Percentiles rank a stretch among this genome's conserved stretches.
phyloP scores from a whole-genome alignment of 495 filamentous ascomycete species.

The Amphirosellinia nigrospora region DNA sequence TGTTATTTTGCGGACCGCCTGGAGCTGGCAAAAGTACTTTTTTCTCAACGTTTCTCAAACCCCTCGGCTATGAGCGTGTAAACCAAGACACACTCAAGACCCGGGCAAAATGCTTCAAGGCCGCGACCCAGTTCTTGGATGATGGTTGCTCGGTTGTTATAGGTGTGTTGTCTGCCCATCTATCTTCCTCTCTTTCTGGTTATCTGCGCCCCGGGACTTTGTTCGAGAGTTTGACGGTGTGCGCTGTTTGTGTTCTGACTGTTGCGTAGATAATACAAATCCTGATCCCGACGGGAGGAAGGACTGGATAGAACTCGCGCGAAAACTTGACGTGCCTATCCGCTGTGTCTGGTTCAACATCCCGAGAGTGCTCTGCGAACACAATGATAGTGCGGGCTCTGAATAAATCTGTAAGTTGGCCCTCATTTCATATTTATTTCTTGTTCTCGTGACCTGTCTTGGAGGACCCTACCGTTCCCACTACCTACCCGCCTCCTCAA shows the following conservation, averaged over 20 bases:
- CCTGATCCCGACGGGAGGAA: slow-evolving; percentile 74
- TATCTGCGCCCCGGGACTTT: background rate
- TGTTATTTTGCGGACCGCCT: slow-evolving; percentile 87
- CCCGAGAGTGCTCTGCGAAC: slow-evolving; percentile 73
- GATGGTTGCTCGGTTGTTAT: slow-evolving; percentile 73
- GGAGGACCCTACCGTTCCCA: too few relatives aligned
- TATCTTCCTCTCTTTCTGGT: background rate
- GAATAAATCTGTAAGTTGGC: slow-evolving; percentile 57
- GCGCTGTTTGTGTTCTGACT: background rate
- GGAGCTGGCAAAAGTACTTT: slow-evolving; percentile 92
- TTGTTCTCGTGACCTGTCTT: background rate
- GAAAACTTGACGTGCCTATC: slow-evolving; percentile 72
- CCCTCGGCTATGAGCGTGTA: slow-evolving; percentile 80
- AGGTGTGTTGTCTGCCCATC: slow-evolving; percentile 58
- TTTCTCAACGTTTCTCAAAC: slow-evolving; percentile 78
- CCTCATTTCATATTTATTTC: slow-evolving; percentile 20
- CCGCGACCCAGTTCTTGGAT: slow-evolving; percentile 67
- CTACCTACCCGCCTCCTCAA: background rate
- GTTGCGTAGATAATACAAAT: slow-evolving; percentile 84
- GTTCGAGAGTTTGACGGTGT: background rate
- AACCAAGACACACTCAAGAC: slow-evolving; percentile 91
- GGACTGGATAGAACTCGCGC: slow-evolving; percentile 77
- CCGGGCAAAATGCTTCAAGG: slow-evolving; percentile 80
- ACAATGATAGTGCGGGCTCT: slow-evolving; percentile 89
- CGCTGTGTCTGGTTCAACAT: slow-evolving; percentile 88